phyloP scores from a whole-genome alignment of 495 filamentous ascomycete genomes.

The Aspergillus ellipticus region DNA sequence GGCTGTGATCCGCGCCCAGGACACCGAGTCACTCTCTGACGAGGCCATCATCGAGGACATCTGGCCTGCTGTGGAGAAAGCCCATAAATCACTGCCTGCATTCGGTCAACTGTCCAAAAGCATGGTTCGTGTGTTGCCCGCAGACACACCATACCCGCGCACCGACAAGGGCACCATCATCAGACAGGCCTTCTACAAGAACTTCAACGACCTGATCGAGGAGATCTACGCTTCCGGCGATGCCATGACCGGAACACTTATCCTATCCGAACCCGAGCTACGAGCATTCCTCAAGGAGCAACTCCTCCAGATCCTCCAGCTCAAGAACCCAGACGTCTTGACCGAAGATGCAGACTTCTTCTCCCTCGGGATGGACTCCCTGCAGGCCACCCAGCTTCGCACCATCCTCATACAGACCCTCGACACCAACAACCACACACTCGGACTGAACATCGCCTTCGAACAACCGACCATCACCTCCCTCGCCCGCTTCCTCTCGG shows the following conservation, averaged over 20 bases:
- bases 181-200: conserved; percentile 49
- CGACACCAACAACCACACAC: conserved; percentile 21
- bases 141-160: conserved; percentile 42
- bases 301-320: conserved; percentile 9
- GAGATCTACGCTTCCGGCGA: conserved; percentile 36
- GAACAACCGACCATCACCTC: conserved; percentile 40
- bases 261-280: conserved; percentile 20
- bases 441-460: conserved; percentile 47
- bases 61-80: conserved; percentile 48
- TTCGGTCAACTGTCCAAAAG: conserved; percentile 53
- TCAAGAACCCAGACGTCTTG: conserved; percentile 2
- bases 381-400: conserved; percentile 50
- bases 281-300: conserved; percentile 23
- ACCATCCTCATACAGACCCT: conserved; percentile 29
- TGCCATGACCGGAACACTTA: conserved; percentile 19
- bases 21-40: conserved; percentile 32
- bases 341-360: conserved; percentile 49
- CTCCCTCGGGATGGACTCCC: conserved; percentile 50
- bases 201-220: conserved; percentile 48
- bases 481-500: conserved; percentile 28
- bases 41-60: conserved; percentile 49
- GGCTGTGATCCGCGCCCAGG: conserved; percentile 45
- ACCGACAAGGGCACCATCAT: conserved; percentile 58
- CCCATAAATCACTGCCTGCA: conserved; percentile 43
- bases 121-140: conserved; percentile 45